phyloP scores from a whole-genome alignment of 1,284 basidiomycete genomes.

The Malassezia slooffiae region DNA sequence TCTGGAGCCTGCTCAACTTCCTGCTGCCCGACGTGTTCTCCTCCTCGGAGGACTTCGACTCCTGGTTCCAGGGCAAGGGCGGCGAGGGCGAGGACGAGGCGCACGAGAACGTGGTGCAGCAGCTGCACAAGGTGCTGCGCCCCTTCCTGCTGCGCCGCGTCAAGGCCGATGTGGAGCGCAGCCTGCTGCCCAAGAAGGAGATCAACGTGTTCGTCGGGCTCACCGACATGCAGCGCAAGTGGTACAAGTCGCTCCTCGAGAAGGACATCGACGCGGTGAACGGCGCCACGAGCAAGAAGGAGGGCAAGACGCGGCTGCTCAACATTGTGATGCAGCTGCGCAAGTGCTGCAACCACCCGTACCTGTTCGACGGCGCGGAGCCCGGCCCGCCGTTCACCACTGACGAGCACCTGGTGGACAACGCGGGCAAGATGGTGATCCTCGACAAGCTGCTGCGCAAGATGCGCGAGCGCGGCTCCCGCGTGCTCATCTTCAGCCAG shows the following conservation, averaged over 20 bases:
- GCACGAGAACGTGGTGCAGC: slow-evolving; percentile 73
- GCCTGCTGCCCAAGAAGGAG: slow-evolving; percentile 90
- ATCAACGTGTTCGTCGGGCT: slow-evolving; percentile 97
- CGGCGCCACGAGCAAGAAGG: slow-evolving; percentile 61
- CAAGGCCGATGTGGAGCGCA: slow-evolving; percentile 96
- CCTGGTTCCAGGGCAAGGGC: slow-evolving; percentile 59
- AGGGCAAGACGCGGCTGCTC: slow-evolving; percentile 92
- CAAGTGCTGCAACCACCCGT: slow-evolving; percentile 55
- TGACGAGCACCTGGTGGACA: slow-evolving; percentile 88
- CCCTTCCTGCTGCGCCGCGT: slow-evolving; percentile 90
- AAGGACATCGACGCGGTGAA: slow-evolving; percentile 99
- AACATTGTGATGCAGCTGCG: slow-evolving; percentile 98
- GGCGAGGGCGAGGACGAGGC: slow-evolving; percentile 55
- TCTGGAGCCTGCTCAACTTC: slow-evolving; percentile 91
- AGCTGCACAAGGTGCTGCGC: slow-evolving; percentile 88
- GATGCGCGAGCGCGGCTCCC: slow-evolving; percentile 84
- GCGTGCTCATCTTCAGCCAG: slow-evolving; percentile 94
- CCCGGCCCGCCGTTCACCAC: slow-evolving; percentile 97
- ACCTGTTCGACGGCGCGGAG: slow-evolving; percentile 54
- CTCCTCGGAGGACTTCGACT: slow-evolving; percentile 54
- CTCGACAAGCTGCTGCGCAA: slow-evolving; percentile 76
- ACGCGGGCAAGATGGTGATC: slow-evolving; percentile 94
- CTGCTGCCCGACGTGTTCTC: slow-evolving; percentile 50
- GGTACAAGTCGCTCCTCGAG: slow-evolving; percentile 67
- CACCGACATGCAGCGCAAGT: slow-evolving; percentile 95